A percentile compares a stretch with the other conserved stretches of the same genome.
phyloP scores from a whole-genome alignment of 345 rosid species.

The Aquilaria malaccensis region DNA sequence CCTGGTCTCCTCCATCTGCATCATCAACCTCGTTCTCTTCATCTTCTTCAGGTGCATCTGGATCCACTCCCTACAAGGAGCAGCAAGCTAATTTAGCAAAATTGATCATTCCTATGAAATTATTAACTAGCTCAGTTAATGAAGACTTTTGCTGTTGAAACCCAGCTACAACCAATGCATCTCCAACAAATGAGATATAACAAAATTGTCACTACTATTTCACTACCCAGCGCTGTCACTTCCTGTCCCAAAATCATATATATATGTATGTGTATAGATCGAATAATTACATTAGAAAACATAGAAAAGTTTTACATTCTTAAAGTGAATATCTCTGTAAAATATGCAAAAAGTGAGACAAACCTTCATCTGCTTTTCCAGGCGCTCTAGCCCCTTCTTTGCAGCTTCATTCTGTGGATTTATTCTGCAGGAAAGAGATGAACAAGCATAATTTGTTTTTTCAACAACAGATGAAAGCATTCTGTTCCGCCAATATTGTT shows the following conservation, averaged over 20 bases:
- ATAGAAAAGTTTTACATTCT: too few relatives aligned
- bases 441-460: background rate
- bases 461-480: too few relatives aligned
- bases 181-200: too few relatives aligned
- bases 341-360: constrained; percentile 6
- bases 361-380: constrained; percentile 99
- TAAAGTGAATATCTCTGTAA: background rate
- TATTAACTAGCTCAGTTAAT: too few relatives aligned
- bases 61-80: constrained; percentile 84
- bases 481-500: too few relatives aligned
- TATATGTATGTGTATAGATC: too few relatives aligned
- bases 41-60: constrained; percentile 95
- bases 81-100: too few relatives aligned
- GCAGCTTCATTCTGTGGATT: constrained; percentile 88
- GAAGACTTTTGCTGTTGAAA: background rate
- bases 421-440: constrained; percentile 47
- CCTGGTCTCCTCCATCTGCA: constrained; percentile 90
- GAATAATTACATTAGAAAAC: too few relatives aligned
- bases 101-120: too few relatives aligned
- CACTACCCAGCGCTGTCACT: background rate
- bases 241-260: background rate
- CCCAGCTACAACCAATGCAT: too few relatives aligned
- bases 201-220: background rate
- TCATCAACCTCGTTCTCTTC: constrained; percentile 96
- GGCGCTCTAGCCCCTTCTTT: constrained; percentile 87